phyloP scores from a whole-genome alignment of 1,284 basidiomycete genomes.

The Mycena sp. region DNA sequence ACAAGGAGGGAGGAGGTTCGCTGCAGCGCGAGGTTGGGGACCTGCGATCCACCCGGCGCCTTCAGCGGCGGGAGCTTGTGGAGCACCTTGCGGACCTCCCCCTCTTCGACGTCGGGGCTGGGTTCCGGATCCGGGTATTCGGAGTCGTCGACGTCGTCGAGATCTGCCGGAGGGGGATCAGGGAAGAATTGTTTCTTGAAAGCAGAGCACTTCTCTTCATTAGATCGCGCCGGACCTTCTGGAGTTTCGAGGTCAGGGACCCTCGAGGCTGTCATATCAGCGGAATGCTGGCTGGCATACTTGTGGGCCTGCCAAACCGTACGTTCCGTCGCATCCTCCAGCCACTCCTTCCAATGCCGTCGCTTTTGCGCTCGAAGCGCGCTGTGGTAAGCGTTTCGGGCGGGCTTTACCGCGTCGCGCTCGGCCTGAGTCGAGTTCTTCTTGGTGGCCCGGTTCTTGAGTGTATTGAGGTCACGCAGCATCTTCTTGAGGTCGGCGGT shows the following conservation, averaged over 20 bases:
- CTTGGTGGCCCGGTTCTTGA: constrained; percentile 3
- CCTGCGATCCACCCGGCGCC: neutral
- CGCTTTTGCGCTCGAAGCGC: constrained; percentile 4
- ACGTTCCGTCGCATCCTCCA: constrained; percentile 6
- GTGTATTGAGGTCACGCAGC: neutral
- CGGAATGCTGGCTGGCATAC: constrained; percentile 1
- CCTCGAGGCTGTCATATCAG: neutral
- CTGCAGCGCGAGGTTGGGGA: constrained; percentile 14
- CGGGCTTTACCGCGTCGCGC: neutral
- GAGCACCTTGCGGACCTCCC: neutral
- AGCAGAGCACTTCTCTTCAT: neutral
- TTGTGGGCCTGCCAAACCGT: constrained; percentile 14
- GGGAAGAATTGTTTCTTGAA: constrained; percentile 11
- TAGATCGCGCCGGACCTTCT: neutral
- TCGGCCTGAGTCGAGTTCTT: neutral
- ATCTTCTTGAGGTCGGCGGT: constrained; percentile 3
- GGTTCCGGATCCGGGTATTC: neutral
- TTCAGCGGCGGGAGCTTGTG: neutral
- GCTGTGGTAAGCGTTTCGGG: neutral
- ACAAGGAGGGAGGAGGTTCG: neutral
- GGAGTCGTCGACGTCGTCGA: neutral
- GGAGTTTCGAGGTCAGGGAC: constrained; percentile 1
- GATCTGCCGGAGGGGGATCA: neutral
- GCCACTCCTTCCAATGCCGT: constrained; percentile 14
- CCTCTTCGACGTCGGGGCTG: neutral